Percentiles rank a stretch among this genome's conserved stretches.
These are phyloP conservation scores for Pleurotus salmoneostramineus DNA, from an alignment of 768 basidiomycete genomes.

Conservation along the genomic window DNA sequence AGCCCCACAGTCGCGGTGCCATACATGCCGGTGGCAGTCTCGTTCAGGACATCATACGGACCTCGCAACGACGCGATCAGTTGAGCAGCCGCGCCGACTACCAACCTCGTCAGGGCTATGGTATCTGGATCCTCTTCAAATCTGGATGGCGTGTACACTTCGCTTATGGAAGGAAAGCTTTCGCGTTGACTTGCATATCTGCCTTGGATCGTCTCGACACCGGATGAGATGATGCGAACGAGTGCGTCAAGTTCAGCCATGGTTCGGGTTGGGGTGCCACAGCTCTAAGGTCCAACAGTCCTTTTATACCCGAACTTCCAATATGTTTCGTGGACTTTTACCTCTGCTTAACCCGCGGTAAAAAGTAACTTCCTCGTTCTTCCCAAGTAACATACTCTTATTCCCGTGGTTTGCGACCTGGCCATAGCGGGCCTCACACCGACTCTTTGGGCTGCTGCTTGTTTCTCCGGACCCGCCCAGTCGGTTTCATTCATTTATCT, in stretches of 20 bases:
- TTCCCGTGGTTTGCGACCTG: too few species aligned
- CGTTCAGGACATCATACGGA: slow-evolving; percentile 12
- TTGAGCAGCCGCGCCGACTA: slow-evolving; percentile 19
- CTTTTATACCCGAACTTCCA: too few species aligned
- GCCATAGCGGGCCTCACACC: too few species aligned
- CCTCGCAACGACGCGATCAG: slow-evolving; percentile 17
- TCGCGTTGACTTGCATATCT: neutral
- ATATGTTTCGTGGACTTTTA: too few species aligned
- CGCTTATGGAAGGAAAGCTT: slow-evolving; percentile 11
- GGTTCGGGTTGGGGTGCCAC: too few species aligned
- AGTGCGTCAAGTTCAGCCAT: slow-evolving; percentile 7
- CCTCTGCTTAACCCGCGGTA: too few species aligned
- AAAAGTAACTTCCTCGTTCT: too few species aligned
- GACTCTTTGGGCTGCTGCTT: too few species aligned
- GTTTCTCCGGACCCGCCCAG: too few species aligned
- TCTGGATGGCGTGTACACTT: slow-evolving; percentile 9
- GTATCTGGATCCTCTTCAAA: slow-evolving; percentile 3
- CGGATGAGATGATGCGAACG: slow-evolving; percentile 3
- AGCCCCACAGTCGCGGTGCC: neutral
- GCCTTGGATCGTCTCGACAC: neutral
- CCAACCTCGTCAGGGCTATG: slow-evolving; percentile 9
- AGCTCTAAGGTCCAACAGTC: too few species aligned
- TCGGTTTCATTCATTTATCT: too few species aligned
- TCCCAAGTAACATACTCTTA: too few species aligned
- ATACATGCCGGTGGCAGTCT: slow-evolving; percentile 7